Evolutionary conservation across 2,329 filamentous ascomycete genomes (phyloP).

Genomic region (Fusarium anthophilum): DNA sequence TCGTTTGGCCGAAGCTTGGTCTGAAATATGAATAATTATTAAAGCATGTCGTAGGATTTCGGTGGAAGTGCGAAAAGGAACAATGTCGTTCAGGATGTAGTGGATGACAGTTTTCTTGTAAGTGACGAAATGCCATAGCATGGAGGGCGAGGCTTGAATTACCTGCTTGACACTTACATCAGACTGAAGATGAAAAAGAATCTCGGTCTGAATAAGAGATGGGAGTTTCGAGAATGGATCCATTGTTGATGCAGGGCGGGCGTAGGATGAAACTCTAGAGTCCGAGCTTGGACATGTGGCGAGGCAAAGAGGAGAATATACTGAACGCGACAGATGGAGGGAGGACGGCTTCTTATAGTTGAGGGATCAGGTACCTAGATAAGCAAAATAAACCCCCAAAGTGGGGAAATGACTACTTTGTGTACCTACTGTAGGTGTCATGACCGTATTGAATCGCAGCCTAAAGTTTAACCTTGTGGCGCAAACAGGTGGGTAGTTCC

Average conservation of each 20-base stretch:
- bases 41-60: background rate
- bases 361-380: background rate
- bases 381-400: background rate
- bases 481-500: background rate
- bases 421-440: background rate
- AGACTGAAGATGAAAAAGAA: background rate
- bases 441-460: background rate
- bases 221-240: background rate
- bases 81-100: background rate
- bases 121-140: background rate
- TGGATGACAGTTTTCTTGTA: background rate
- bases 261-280: background rate
- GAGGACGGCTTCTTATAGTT: background rate
- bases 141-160: background rate
- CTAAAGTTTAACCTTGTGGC: background rate
- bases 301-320: background rate
- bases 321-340: background rate
- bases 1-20: background rate
- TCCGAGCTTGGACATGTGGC: background rate
- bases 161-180: background rate
- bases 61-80: background rate
- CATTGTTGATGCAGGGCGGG: background rate
- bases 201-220: background rate
- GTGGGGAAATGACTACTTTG: background rate
- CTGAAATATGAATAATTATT: background rate